Base-by-base conservation (phyloP, 2,329 filamentous ascomycete genomes). In the Cladosporium austrohemisphaericum region DNA sequence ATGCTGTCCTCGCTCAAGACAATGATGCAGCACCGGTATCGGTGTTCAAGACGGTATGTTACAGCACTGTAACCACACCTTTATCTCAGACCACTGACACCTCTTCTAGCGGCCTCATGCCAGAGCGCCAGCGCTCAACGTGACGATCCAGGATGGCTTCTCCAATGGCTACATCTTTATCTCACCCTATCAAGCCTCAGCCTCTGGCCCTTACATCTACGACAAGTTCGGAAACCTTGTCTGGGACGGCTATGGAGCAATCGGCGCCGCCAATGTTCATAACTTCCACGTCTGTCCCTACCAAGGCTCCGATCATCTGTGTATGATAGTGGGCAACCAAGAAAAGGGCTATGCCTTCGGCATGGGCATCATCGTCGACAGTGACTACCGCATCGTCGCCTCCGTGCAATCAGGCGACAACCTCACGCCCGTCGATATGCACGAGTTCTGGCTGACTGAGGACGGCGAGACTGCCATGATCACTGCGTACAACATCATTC, bases 361-460 rank as follows among this genome's bases (percentile, higher is more conserved):
- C 9, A 69, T 72, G 59, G 71, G 67, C 14, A 57, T 75, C 7
- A 73, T 76, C 49, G 65, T 75, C 62, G 68, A 75, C 56, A 66
- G 64, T 29, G 63, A 64, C 25, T 75, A 75, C 57, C 65, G 68
- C 29, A 67, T 71, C 36, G 71, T 74, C 20, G 65, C 67, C 36
- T 71, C 70, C 1, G 69, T 73, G 8, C 49, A 56, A n/a, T 55
- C 55, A 31, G 57, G 52, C 36, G 40, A 46, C 16, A 32, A 29
- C 20, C 22, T 38, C 2, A 51, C 49, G 23, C 56, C 56, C n/a
- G 55, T 52, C 9, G 73, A 76, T 54, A 72, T 73, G 69, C 73
- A 75, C 54, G 73, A 75, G 49, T 74, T 74, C 52, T 62, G 60
- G 45, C 60, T 69, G 9, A 64, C 73, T 45, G 64, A 69, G 33